Evolutionary conservation across 2,329 filamentous ascomycete species (phyloP).

Genomic region (Colletotrichum brevisporum): DNA sequence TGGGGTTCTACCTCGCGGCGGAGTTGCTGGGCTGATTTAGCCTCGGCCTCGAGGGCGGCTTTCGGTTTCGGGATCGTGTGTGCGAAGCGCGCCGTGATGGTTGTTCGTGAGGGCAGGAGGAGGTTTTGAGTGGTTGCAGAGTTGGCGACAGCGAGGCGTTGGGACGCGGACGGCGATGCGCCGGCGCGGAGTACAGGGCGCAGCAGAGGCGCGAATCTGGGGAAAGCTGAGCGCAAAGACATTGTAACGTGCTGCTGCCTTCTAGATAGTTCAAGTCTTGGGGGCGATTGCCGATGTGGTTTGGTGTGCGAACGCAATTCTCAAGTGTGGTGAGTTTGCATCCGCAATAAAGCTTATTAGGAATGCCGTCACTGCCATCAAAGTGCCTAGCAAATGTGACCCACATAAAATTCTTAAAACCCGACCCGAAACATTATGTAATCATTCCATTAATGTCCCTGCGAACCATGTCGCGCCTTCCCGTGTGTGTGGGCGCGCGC

Average conservation of each 20-base stretch:
- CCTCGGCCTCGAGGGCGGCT: conserved; percentile 40
- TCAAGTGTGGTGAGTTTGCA: background rate
- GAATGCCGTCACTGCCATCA: conserved; percentile 29
- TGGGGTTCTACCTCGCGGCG: conserved; percentile 67
- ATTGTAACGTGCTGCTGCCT: conserved; percentile 8
- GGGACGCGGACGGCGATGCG: conserved; percentile 18
- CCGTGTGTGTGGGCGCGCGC: background rate
- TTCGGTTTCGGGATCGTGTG: conserved; percentile 46
- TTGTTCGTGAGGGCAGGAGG: background rate
- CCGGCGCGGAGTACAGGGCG: conserved; percentile 21
- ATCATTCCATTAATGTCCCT: background rate
- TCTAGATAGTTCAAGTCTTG: background rate
- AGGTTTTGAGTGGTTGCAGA: background rate
- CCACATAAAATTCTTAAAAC: too few species aligned
- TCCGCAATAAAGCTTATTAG: background rate
- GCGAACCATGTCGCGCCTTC: conserved; percentile 24
- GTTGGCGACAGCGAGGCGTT: conserved; percentile 8
- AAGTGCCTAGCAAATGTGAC: too few species aligned
- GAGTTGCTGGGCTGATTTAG: conserved; percentile 42
- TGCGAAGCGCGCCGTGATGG: conserved; percentile 42
- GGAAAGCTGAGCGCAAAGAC: conserved; percentile 31
- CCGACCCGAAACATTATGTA: too few species aligned
- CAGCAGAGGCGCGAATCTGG: conserved; percentile 31
- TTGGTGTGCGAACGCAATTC: background rate
- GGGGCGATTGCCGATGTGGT: background rate